These are phyloP conservation scores for Entrophospora sp. DNA, from an alignment of 192 early-diverging fungal species.

Conservation along the genomic window DNA sequence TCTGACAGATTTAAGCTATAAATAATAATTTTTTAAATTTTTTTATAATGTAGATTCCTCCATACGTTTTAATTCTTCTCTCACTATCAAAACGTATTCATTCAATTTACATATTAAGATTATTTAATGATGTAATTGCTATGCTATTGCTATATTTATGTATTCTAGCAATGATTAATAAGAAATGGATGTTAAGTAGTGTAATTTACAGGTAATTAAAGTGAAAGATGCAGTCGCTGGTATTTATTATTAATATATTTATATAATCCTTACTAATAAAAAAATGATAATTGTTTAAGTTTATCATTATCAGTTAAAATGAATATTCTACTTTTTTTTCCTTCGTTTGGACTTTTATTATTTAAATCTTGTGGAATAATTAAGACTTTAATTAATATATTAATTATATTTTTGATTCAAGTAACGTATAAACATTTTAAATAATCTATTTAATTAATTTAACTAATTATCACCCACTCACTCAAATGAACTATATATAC, in stretches of 20 bases:
- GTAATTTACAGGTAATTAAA: constrained; percentile 58
- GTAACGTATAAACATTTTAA: too few species aligned
- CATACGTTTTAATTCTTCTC: constrained; percentile 53
- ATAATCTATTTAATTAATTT: neutral
- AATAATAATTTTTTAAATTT: neutral
- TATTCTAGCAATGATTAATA: constrained; percentile 52
- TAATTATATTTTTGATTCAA: constrained; percentile 40
- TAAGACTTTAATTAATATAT: constrained; percentile 39
- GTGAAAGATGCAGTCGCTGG: too few species aligned
- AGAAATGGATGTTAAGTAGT: constrained; percentile 40
- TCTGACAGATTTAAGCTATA: neutral
- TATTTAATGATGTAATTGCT: constrained; percentile 90
- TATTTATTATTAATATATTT: neutral
- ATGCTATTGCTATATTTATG: constrained; percentile 75
- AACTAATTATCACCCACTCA: neutral
- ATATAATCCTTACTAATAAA: too few species aligned
- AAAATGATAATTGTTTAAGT: constrained; percentile 34
- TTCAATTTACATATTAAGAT: constrained; percentile 84
- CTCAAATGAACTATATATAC: neutral
- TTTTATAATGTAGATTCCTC: constrained; percentile 45
- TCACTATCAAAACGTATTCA: constrained; percentile 78
- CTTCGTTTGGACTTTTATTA: constrained; percentile 66
- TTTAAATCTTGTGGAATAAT: constrained; percentile 40
- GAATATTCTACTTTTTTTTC: constrained; percentile 88
- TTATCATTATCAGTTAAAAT: constrained; percentile 86